phyloP scores from a whole-genome alignment of 164 flowering plant genomes.

The Magnolia kwangsiensis region DNA sequence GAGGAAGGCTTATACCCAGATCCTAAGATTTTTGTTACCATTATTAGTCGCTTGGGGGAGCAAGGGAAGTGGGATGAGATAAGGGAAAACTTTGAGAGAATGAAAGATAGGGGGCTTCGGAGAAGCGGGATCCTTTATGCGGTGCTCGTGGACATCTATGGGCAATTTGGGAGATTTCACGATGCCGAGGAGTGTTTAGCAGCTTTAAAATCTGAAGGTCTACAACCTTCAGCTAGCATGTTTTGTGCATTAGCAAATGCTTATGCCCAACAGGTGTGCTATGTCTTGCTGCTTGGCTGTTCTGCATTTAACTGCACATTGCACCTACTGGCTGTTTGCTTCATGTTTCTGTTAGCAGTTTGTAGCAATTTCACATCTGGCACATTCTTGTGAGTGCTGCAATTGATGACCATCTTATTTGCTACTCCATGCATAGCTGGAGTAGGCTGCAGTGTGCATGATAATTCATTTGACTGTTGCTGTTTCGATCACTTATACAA shows the following conservation, averaged over 20 bases:
- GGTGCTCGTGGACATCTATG: slow-evolving; percentile 75
- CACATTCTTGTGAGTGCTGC: background rate
- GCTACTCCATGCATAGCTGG: too few species aligned
- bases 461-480: background rate
- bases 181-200: slow-evolving; percentile 56
- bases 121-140: slow-evolving; percentile 58
- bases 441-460: background rate
- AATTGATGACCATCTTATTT: too few species aligned
- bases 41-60: slow-evolving; percentile 70
- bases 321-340: background rate
- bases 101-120: slow-evolving; percentile 49
- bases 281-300: background rate
- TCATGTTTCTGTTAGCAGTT: background rate
- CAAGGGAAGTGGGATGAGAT: slow-evolving; percentile 77
- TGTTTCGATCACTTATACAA: background rate
- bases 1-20: slow-evolving; percentile 80
- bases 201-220: slow-evolving; percentile 60
- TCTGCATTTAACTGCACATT: background rate
- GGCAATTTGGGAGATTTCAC: slow-evolving; percentile 70
- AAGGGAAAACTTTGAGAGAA: slow-evolving; percentile 50
- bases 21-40: slow-evolving; percentile 64
- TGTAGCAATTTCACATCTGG: background rate
- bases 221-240: slow-evolving; percentile 43
- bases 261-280: slow-evolving; percentile 73
- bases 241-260: slow-evolving; percentile 78